These are phyloP conservation scores for Cucurbitaria berberidis DNA, from an alignment of 2,329 filamentous ascomycete species.

Conservation along the genomic window DNA sequence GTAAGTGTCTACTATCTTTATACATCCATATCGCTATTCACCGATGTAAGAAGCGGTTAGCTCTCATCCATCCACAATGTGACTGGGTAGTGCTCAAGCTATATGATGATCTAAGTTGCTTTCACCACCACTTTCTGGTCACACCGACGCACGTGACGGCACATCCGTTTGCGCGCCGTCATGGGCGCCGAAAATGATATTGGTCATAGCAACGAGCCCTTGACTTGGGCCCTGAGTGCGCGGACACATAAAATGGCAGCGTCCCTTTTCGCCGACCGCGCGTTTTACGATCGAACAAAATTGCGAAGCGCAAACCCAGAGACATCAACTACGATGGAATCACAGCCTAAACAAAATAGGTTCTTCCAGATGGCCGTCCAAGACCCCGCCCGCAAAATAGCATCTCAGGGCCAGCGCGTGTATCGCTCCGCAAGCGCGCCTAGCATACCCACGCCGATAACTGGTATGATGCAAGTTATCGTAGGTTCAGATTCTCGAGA, in stretches of 20 bases:
- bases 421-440: constrained; percentile 1
- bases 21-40: neutral
- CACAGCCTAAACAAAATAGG: constrained; percentile 19
- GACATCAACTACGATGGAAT: neutral
- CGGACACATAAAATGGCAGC: neutral
- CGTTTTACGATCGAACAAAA: neutral
- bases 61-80: too few relatives aligned
- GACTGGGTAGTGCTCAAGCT: too few relatives aligned
- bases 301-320: neutral
- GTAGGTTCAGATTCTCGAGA: constrained; percentile 4
- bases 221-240: neutral
- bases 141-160: constrained; percentile 2
- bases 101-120: too few relatives aligned
- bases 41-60: too few relatives aligned
- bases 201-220: neutral
- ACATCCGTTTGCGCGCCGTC: constrained; percentile 5
- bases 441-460: neutral
- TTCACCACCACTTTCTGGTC: constrained; percentile 21
- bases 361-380: constrained; percentile 7
- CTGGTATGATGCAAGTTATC: constrained; percentile 9
- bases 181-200: neutral
- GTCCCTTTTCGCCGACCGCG: neutral
- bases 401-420: neutral
- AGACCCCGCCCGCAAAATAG: neutral
- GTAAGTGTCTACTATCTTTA: neutral